Evolutionary conservation across 2,329 filamentous ascomycete genomes (phyloP).

Genomic region (Fusarium citri): DNA sequence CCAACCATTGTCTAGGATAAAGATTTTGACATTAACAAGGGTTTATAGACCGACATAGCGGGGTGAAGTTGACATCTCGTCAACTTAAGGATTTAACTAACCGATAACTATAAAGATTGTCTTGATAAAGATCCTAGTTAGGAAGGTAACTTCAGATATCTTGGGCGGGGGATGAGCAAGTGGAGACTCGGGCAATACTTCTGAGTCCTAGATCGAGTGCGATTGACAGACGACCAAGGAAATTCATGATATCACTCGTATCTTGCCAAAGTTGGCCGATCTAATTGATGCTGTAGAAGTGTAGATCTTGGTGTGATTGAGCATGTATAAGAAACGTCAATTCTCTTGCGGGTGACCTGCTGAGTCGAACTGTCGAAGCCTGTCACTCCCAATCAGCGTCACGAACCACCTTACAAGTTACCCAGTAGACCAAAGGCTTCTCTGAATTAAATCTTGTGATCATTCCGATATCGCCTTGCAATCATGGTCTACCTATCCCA

Average conservation of each 20-base stretch:
- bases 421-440: too few species aligned
- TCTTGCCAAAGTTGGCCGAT: not conserved
- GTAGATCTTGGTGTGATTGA: not conserved
- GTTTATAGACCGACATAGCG: slow-evolving; percentile 8
- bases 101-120: slow-evolving; percentile 23
- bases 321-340: not conserved
- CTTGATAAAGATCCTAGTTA: slow-evolving; percentile 21
- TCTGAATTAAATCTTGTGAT: too few species aligned
- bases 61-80: slow-evolving; percentile 1
- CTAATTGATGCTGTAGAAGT: not conserved
- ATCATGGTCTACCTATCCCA: slow-evolving; percentile 20
- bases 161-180: slow-evolving; percentile 7
- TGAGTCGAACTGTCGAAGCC: not conserved
- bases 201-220: slow-evolving; percentile 9
- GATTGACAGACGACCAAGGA: not conserved
- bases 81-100: not conserved
- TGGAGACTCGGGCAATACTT: slow-evolving; percentile 13
- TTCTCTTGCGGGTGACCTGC: not conserved
- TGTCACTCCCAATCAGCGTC: not conserved
- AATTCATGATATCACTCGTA: not conserved
- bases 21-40: not conserved
- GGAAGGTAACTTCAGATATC: slow-evolving; percentile 12
- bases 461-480: too few species aligned
- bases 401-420: not conserved
- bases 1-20: not conserved